Conservation (phyloP, 2,329 filamentous ascomycete genomes). For the Aotearoamyces nothofagi region DNA sequence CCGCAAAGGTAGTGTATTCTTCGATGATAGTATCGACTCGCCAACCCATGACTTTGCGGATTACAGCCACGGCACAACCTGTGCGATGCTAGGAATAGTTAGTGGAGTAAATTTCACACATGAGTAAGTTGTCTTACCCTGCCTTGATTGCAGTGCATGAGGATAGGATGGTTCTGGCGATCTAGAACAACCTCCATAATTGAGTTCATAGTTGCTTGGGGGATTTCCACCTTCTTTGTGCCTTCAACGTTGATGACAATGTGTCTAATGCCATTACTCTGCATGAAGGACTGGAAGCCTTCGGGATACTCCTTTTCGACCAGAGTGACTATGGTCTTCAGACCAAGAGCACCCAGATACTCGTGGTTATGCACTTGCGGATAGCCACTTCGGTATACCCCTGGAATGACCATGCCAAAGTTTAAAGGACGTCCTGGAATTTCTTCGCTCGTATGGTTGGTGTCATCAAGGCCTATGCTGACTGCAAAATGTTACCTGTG, state of each 20-base stretch:
- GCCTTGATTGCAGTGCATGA: constrained; percentile 90
- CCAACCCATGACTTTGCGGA: constrained; percentile 62
- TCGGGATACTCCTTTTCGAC: constrained; percentile 44
- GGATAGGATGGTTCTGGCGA: constrained; percentile 58
- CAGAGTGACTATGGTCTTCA: constrained; percentile 67
- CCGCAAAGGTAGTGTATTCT: constrained; percentile 58
- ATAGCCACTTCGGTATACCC: constrained; percentile 72
- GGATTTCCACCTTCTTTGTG: constrained; percentile 71
- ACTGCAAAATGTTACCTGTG: too few relatives aligned
- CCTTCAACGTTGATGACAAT: constrained; percentile 64
- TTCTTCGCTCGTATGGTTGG: too few relatives aligned
- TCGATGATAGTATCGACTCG: constrained; percentile 42
- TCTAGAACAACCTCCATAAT: constrained; percentile 62
- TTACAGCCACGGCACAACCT: constrained; percentile 70
- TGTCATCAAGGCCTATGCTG: too few relatives aligned
- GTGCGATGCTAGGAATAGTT: constrained; percentile 53
- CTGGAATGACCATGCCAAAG: constrained; percentile 59
- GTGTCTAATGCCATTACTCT: constrained; percentile 52
- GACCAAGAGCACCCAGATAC: constrained; percentile 49
- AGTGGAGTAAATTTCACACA: constrained; percentile 4
- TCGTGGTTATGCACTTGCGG: constrained; percentile 55
- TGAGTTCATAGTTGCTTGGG: constrained; percentile 48
- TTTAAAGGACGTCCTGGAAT: constrained; percentile 41
- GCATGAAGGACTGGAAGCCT: constrained; percentile 45
- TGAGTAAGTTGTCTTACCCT: constrained; percentile 33